These are phyloP conservation scores for Pyrenophora seminiperda DNA, from an alignment of 2,329 filamentous ascomycete genomes.

Conservation along the genomic window DNA sequence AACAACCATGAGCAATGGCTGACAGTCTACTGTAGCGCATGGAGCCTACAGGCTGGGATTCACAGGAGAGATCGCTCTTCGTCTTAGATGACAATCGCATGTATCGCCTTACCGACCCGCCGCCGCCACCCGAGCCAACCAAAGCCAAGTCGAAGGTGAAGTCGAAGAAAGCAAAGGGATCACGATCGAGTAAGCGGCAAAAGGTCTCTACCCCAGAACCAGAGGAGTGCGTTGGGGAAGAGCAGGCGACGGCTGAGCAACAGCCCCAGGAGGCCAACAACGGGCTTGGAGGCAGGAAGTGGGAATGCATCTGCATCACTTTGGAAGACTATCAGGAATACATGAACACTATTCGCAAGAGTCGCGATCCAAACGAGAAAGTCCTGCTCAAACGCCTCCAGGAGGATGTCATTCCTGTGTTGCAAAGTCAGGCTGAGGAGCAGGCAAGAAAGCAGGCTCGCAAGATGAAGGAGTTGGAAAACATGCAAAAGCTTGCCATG, in stretches of 20 bases:
- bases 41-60: constrained; percentile 86
- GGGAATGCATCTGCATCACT: constrained; percentile 89
- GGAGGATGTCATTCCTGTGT: constrained; percentile 79
- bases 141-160: constrained; percentile 60
- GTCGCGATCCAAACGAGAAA: constrained; percentile 84
- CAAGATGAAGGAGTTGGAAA: constrained; percentile 80
- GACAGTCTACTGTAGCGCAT: constrained; percentile 58
- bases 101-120: constrained; percentile 83
- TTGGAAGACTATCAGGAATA: constrained; percentile 77
- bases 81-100: constrained; percentile 92
- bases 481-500: constrained; percentile 83
- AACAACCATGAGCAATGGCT: constrained; percentile 13
- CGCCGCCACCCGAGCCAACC: constrained; percentile 61
- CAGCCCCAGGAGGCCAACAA: constrained; percentile 55
- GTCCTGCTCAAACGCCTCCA: constrained; percentile 72
- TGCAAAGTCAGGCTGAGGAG: constrained; percentile 74
- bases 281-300: constrained; percentile 75
- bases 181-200: constrained; percentile 73
- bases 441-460: constrained; percentile 73
- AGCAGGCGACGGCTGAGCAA: constrained; percentile 36
- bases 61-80: constrained; percentile 83
- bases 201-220: constrained; percentile 59
- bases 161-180: constrained; percentile 61
- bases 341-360: constrained; percentile 72
- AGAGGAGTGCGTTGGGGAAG: constrained; percentile 50